Evolutionary conservation across 2,329 filamentous ascomycete genomes (phyloP).

Genomic region (Tolypocladium paradoxum): DNA sequence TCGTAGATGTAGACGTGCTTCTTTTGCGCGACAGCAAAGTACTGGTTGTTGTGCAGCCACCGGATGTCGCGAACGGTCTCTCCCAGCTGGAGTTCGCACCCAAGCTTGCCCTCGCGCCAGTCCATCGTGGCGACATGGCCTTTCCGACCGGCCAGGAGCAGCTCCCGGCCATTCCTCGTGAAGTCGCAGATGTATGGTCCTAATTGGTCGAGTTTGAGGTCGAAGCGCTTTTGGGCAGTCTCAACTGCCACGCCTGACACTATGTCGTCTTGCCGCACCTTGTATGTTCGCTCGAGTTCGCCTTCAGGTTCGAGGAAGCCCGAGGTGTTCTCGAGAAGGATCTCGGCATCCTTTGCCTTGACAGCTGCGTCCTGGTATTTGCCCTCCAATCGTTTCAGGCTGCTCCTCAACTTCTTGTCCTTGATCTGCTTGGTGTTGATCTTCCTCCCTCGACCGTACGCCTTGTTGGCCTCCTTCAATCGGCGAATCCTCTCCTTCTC

Average conservation of each 20-base stretch:
- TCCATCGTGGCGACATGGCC: constrained; percentile 96
- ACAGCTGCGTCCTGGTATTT: constrained; percentile 75
- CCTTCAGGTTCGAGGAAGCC: constrained; percentile 84
- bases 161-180: constrained; percentile 74
- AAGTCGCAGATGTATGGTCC: constrained; percentile 88
- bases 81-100: constrained; percentile 80
- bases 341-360: constrained; percentile 89
- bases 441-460: constrained; percentile 74
- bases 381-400: constrained; percentile 65
- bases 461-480: constrained; percentile 53
- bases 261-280: constrained; percentile 83
- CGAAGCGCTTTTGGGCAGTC: constrained; percentile 86
- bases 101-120: constrained; percentile 84
- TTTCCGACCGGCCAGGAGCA: constrained; percentile 79
- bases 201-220: constrained; percentile 69
- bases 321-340: constrained; percentile 74
- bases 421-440: constrained; percentile 64
- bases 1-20: constrained; percentile 98
- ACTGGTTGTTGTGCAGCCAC: constrained; percentile 92
- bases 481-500: constrained; percentile 42
- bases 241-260: constrained; percentile 62
- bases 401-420: constrained; percentile 83
- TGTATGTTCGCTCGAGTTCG: constrained; percentile 85
- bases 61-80: constrained; percentile 84
- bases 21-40: constrained; percentile 92